Evolutionary conservation across 257 asterid species (phyloP), one percentile per base, ranked within the genome.

Genomic region (Solanum habrochaites): DNA sequence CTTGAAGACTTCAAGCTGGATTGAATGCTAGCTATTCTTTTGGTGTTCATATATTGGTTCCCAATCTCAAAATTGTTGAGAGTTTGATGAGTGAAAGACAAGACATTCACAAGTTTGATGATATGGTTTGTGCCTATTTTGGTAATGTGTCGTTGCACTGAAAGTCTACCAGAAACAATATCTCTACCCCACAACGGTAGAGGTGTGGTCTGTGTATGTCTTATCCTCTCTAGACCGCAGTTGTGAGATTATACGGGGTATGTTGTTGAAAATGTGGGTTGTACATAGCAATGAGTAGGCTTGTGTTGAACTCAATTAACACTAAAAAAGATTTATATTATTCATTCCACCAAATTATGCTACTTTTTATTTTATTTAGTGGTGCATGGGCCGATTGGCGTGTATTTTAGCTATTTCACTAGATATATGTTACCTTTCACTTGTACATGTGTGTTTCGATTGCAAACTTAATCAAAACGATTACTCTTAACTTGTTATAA

Each of bases 1-100:
- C 96, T 96, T 45, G 94, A 94, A 85, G 95, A 94, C 81, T 96
- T 94, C 90, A 90, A 91, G 15, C 21, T 94, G 91, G 96, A 95
- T 31, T 92, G 89, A 90, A 81, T 49, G 56, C 69, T 64, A 77
- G 85, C 43, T 70, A 27, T 80, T 56, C 45, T 69, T 69, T 0
- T 69, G 42, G 86, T 39, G 40, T 42, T 75, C 83, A 75, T 75
- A 12, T 74, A 74, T 74, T 75, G 85, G 49, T 8, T 86, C 56
- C 45, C 66, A 35, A 43, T 40, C 81, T 60, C 80, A 71, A 58
- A 60, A 58, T 62, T 11, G 58, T 39, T 74, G 21, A 85, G 43
- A 49, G 18, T 39, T 85, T 78, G 18, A 31, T 82, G 32, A 42
- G 56, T 25, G 39, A 40, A 27, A 37, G 49, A 73, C 82, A 37